Conservation (phyloP, 345 rosid genomes). For the Salix caprea region DNA sequence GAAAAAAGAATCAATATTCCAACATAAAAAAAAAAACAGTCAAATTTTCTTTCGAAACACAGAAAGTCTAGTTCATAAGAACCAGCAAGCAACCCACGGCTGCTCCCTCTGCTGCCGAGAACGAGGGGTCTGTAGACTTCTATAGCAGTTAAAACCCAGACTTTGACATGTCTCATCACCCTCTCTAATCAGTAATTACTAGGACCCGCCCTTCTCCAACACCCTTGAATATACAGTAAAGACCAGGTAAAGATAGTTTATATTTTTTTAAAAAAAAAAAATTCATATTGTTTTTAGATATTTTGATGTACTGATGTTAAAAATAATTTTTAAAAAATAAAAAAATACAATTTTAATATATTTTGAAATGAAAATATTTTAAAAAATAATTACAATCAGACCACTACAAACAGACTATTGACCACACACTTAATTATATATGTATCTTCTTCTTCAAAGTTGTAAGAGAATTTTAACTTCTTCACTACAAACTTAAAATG, state of each 20-base stretch:
- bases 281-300: too few relatives aligned
- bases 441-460: background rate
- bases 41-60: background rate
- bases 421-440: too few relatives aligned
- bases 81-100: background rate
- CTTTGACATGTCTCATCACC: background rate
- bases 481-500: background rate
- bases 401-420: too few relatives aligned
- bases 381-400: too few relatives aligned
- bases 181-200: too few relatives aligned
- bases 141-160: background rate
- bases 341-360: too few relatives aligned
- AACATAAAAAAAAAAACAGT: background rate
- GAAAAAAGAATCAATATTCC: background rate
- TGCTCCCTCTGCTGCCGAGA: background rate
- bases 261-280: too few relatives aligned
- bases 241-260: background rate
- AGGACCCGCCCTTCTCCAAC: too few relatives aligned
- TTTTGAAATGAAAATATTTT: too few relatives aligned
- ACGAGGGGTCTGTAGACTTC: background rate
- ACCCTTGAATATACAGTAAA: background rate
- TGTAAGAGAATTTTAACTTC: slow-evolving; percentile 3
- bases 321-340: too few relatives aligned
- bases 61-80: background rate
- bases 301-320: too few relatives aligned